Conservation (phyloP, 176 grass and related monocot genomes). For the Areca catechu region DNA sequence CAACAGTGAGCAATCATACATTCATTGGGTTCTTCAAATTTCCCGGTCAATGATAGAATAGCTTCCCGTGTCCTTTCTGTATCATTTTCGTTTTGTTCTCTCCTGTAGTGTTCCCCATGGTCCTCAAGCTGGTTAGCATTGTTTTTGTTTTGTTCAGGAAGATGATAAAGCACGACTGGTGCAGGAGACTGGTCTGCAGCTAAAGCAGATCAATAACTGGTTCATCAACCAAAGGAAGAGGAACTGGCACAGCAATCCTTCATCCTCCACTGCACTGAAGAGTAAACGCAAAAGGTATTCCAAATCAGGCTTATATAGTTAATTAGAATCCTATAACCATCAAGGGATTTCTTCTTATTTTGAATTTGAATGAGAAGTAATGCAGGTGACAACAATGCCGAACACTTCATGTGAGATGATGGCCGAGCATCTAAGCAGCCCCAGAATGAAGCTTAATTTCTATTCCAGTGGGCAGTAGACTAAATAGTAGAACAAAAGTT, state of each 20-base stretch:
- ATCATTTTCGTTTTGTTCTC: too few species aligned
- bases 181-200: constrained; percentile 57
- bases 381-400: constrained; percentile 44
- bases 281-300: constrained; percentile 61
- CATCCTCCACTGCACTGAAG: constrained; percentile 46
- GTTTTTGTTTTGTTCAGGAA: constrained; percentile 30
- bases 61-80: too few species aligned
- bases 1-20: constrained; percentile 32
- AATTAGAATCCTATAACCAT: not conserved
- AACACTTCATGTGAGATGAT: constrained; percentile 1
- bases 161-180: constrained; percentile 69
- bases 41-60: too few species aligned
- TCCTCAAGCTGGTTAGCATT: not conserved
- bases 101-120: too few species aligned
- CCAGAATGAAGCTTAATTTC: too few species aligned
- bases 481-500: too few species aligned
- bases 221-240: constrained; percentile 76
- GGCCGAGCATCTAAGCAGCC: not conserved
- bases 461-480: too few species aligned
- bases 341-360: not conserved
- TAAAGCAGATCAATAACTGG: constrained; percentile 74
- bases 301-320: too few species aligned
- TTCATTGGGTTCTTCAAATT: too few species aligned
- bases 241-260: constrained; percentile 70
- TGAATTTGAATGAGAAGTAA: constrained; percentile 19